Evolutionary conservation across 495 filamentous ascomycete species (phyloP), one percentile per base, ranked within the genome.

Genomic region (Halenospora varia): DNA sequence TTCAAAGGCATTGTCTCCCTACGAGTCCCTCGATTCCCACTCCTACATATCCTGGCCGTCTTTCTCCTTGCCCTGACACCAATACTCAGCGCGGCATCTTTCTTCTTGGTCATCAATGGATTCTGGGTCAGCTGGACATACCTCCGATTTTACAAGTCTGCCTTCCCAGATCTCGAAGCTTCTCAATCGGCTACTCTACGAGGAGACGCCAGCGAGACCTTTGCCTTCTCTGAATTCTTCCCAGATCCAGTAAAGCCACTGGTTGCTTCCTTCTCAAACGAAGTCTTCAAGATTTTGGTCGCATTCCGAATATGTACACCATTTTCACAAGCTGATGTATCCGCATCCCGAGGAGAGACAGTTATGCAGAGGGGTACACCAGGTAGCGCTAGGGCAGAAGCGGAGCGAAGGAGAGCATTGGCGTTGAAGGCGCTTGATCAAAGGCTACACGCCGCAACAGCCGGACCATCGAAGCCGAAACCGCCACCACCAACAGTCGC

Each of bases 171-270:
- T 65, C 77, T 82, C 59, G 76, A 82, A 68, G 73, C 75, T 22
- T 78, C 80, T n/a, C 89, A 93, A 66, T 77, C 86, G 26, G 67
- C 73, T 40, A 73, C 75, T 10, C 76, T 90, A 53, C 79, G 85
- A 61, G 94, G 94, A 50, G 94, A 98, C 66, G 91, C 95, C 17
- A 92, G 88, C 64, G 94, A 98, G 68, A 96, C 92, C 0, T 97
- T 98, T 66, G 86, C 90, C 35, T 96, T 96, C 67, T 86, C 92
- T 58, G 88, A 89, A 66, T 97, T 98, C 70, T 97, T 97, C 75
- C 94, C 94, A 2, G 93, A 95, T 44, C 82, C 85, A 25, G 76
- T 90, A 15, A 90, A 96, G 53, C 86, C 88, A 3, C 81, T 90
- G 13, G 78, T 97, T 55, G 79, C 87, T 18, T 78, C 81, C 50